Evolutionary conservation across 2,329 filamentous ascomycete genomes (phyloP).

Genomic region (Nigrospora osmanthi): DNA sequence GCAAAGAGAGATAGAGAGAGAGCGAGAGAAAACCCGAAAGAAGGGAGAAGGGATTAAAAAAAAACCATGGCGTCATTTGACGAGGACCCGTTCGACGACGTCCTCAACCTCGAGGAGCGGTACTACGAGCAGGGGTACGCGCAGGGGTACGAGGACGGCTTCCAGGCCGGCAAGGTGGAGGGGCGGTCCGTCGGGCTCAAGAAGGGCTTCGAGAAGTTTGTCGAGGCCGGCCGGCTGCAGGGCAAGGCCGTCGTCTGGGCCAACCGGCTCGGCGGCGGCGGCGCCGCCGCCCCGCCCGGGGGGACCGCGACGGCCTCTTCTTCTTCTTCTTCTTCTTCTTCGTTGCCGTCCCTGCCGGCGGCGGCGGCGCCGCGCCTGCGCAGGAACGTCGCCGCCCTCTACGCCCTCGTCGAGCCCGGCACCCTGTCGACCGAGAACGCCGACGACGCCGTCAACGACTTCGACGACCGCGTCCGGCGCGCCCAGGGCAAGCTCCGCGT

Average conservation of each 20-base stretch:
- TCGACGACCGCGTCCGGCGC: slow-evolving; percentile 76
- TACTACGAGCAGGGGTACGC: slow-evolving; percentile 81
- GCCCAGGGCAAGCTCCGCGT: slow-evolving; percentile 80
- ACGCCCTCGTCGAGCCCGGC: slow-evolving; percentile 70
- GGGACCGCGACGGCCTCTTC: no score
- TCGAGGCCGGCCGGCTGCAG: slow-evolving; percentile 70
- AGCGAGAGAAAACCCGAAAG: no score
- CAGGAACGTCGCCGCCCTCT: slow-evolving; percentile 69
- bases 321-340: no score
- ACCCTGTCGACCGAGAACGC: slow-evolving; percentile 74
- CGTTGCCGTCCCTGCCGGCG: not conserved
- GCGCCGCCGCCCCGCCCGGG: no score
- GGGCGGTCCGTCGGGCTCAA: slow-evolving; percentile 86
- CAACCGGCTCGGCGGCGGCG: slow-evolving; percentile 36
- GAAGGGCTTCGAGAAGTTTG: slow-evolving; percentile 89
- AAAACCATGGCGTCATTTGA: slow-evolving; percentile 10
- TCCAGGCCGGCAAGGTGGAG: slow-evolving; percentile 72
- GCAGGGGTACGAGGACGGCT: slow-evolving; percentile 68
- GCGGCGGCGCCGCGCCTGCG: slow-evolving; percentile 32
- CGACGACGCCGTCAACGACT: slow-evolving; percentile 83
- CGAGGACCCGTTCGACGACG: slow-evolving; percentile 45
- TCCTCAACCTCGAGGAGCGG: slow-evolving; percentile 53
- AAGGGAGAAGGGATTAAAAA: not conserved
- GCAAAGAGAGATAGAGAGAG: no score
- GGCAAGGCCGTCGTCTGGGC: slow-evolving; percentile 80